A percentile compares a stretch with the other conserved stretches of the same genome.
These are phyloP conservation scores for Saccharomycopsis capsularis DNA, from an alignment of 805 yeast genomes.

Conservation along the genomic window DNA sequence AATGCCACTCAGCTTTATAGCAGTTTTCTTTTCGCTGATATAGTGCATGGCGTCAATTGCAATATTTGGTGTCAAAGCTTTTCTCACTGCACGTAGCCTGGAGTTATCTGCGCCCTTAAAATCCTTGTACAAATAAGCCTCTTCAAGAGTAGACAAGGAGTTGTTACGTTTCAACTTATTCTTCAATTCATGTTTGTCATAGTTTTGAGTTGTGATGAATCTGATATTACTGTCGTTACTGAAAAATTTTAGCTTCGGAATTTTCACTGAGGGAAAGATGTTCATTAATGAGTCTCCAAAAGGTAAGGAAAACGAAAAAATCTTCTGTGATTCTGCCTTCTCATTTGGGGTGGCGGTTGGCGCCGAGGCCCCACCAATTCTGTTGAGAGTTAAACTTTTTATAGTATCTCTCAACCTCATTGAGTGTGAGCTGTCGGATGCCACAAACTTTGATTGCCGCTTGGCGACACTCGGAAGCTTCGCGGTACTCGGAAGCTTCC, in stretches of 20 bases:
- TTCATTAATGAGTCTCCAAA: constrained; percentile 40
- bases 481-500: background rate
- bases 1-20: constrained; percentile 22
- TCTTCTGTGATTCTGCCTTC: constrained; percentile 32
- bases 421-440: background rate
- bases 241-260: constrained; percentile 20
- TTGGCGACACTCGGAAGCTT: background rate
- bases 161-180: constrained; percentile 45
- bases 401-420: background rate
- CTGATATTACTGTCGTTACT: constrained; percentile 14
- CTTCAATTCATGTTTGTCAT: constrained; percentile 31
- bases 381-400: background rate
- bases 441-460: background rate
- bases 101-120: constrained; percentile 58
- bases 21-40: constrained; percentile 24
- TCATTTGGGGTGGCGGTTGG: background rate
- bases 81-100: constrained; percentile 61
- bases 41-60: constrained; percentile 29
- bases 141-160: constrained; percentile 55
- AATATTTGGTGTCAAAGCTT: constrained; percentile 48
- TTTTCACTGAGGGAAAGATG: constrained; percentile 26
- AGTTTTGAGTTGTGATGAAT: constrained; percentile 25
- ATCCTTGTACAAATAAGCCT: constrained; percentile 48
- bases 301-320: constrained; percentile 54
- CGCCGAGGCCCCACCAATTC: background rate